Conservation (phyloP, 2,329 filamentous ascomycete species). For the Trichophyton benhamiae region DNA sequence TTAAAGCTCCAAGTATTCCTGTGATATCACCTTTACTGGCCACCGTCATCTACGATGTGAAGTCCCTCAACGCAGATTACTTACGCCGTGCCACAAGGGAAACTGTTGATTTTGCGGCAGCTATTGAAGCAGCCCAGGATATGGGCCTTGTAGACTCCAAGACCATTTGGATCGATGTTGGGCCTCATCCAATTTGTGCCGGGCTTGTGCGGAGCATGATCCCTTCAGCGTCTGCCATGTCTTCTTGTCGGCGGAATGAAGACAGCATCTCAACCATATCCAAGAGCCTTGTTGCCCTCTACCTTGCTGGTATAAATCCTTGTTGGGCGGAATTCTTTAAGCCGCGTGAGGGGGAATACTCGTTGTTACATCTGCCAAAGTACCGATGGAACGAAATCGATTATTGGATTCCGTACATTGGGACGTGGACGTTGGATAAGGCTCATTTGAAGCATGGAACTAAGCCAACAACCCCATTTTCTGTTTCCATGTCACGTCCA, state of each 20-base stretch:
- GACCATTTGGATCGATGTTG: constrained; percentile 60
- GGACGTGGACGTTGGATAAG: constrained; percentile 45
- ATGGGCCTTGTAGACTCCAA: constrained; percentile 49
- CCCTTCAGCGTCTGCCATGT: constrained; percentile 44
- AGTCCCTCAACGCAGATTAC: constrained; percentile 36
- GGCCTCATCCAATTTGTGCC: constrained; percentile 59
- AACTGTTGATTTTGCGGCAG: constrained; percentile 56
- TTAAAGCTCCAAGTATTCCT: constrained; percentile 46
- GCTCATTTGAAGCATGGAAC: constrained; percentile 5
- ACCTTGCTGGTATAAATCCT: constrained; percentile 49
- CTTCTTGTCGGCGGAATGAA: constrained; percentile 50
- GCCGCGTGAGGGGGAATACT: constrained; percentile 42
- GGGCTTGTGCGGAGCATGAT: constrained; percentile 54
- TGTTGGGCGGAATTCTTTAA: constrained; percentile 58
- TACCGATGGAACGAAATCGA: constrained; percentile 60
- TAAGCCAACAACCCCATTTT: background rate
- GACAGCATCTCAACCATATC: constrained; percentile 52
- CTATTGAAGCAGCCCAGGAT: constrained; percentile 47
- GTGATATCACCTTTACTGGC: constrained; percentile 57
- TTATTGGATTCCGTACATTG: constrained; percentile 44
- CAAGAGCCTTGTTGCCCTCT: constrained; percentile 46
- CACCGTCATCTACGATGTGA: constrained; percentile 45
- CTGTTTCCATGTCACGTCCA: background rate
- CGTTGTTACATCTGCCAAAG: constrained; percentile 47
- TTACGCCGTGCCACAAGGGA: constrained; percentile 44